Conservation (phyloP, 495 filamentous ascomycete species). For the Cudoniella acicularis region DNA sequence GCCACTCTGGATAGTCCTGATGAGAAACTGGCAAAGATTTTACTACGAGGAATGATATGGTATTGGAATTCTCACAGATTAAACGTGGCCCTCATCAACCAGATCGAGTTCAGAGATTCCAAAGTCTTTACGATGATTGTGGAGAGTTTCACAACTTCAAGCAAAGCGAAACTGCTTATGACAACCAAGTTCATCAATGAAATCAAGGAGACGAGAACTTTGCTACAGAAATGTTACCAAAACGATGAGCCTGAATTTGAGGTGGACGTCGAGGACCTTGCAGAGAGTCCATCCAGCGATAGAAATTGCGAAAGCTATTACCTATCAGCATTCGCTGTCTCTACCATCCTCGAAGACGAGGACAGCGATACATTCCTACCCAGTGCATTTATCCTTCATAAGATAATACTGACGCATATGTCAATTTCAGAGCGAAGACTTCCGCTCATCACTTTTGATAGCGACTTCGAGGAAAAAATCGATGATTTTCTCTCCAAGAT, state of each 20-base stretch:
- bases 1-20: not conserved
- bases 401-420: conserved; percentile 26
- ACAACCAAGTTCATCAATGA: conserved; percentile 7
- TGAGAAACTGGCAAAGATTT: conserved; percentile 24
- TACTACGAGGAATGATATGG: conserved; percentile 44
- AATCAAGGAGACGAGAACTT: conserved; percentile 3
- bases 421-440: conserved; percentile 26
- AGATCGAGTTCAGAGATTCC: conserved; percentile 54
- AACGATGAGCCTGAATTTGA: not conserved
- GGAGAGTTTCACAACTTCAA: conserved; percentile 27
- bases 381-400: conserved; percentile 30
- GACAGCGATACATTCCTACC: conserved; percentile 19
- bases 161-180: conserved; percentile 8
- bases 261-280: conserved; percentile 3
- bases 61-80: conserved; percentile 43
- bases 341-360: conserved; percentile 17
- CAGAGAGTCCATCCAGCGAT: conserved; percentile 5
- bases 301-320: conserved; percentile 10
- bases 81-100: conserved; percentile 58
- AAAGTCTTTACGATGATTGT: conserved; percentile 53
- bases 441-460: conserved; percentile 19
- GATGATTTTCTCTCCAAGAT: conserved; percentile 11
- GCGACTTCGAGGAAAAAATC: conserved; percentile 21
- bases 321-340: conserved; percentile 12
- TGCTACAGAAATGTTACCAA: conserved; percentile 3